Percentiles rank a stretch among this genome's conserved stretches.
These are phyloP conservation scores for Dicorynia guianensis DNA, from an alignment of 306 rosid species.

Conservation along the genomic window DNA sequence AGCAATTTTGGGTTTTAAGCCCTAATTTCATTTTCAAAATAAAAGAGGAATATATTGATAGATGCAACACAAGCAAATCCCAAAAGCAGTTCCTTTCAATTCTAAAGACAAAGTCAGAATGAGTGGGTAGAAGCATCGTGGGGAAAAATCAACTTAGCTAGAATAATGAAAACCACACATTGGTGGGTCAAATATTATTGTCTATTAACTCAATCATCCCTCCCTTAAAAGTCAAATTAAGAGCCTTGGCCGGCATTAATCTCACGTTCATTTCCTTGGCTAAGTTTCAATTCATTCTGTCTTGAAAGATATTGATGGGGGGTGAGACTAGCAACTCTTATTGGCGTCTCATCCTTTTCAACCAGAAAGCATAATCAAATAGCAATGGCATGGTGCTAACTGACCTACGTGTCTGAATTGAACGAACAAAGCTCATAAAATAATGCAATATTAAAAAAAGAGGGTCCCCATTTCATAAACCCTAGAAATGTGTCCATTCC, in stretches of 20 bases:
- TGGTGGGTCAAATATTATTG: not conserved
- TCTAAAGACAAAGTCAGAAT: no score
- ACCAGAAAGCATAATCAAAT: not conserved
- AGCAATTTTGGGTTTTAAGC: no score
- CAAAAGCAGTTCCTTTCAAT: no score
- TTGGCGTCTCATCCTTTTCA: constrained; percentile 23
- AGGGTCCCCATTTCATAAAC: constrained; percentile 16
- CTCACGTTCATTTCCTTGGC: constrained; percentile 2
- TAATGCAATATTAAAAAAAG: constrained; percentile 17
- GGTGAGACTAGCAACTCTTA: constrained; percentile 31
- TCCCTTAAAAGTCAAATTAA: not conserved
- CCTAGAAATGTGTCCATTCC: constrained; percentile 29
- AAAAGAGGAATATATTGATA: no score
- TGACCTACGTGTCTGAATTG: constrained; percentile 34
- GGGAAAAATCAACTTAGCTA: not conserved
- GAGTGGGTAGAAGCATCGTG: no score
- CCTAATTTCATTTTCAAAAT: no score
- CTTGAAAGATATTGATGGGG: constrained; percentile 15
- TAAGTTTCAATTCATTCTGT: not conserved
- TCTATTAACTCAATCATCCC: not conserved
- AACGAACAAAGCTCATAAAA: constrained; percentile 32
- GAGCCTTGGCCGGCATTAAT: constrained; percentile 26
- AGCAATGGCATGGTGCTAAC: constrained; percentile 33
- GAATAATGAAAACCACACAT: not conserved
- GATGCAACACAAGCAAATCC: no score